A percentile compares a stretch with the other conserved stretches of the same genome.
Conservation (phyloP, 495 filamentous ascomycete genomes). For the Penicillium soppii region DNA sequence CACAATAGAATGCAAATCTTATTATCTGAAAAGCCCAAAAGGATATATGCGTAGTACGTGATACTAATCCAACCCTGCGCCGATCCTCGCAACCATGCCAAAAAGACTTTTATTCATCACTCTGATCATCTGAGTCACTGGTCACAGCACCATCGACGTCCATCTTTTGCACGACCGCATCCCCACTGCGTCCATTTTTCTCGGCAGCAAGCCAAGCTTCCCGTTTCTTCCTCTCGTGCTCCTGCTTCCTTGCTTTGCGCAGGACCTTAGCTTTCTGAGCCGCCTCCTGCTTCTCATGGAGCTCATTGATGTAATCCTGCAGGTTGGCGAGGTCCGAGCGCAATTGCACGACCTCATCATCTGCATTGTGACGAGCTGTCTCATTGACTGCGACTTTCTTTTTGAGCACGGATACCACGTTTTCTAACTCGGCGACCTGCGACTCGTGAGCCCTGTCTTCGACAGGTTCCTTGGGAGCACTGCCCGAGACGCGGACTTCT, state of each 20-base stretch:
- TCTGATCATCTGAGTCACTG: conserved; percentile 41
- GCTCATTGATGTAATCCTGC: conserved; percentile 43
- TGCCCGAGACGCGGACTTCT: conserved; percentile 13
- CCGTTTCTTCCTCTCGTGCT: conserved; percentile 35
- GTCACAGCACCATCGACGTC: conserved; percentile 33
- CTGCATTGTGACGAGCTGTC: conserved; percentile 34
- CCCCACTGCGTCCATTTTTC: conserved; percentile 46
- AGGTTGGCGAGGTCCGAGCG: conserved; percentile 37
- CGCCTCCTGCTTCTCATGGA: conserved; percentile 41
- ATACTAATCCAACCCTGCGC: conserved; percentile 6
- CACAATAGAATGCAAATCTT: background rate
- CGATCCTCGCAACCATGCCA: conserved; percentile 8
- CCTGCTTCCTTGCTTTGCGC: conserved; percentile 43
- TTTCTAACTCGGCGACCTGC: conserved; percentile 36
- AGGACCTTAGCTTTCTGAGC: conserved; percentile 34
- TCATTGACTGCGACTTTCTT: conserved; percentile 41
- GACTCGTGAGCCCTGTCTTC: conserved; percentile 24
- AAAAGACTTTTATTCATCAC: conserved; percentile 28
- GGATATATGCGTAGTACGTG: conserved; percentile 1
- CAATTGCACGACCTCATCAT: conserved; percentile 39
- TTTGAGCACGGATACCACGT: conserved; percentile 37
- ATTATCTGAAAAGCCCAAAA: conserved; percentile 6
- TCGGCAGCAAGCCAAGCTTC: conserved; percentile 49
- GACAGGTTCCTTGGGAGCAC: conserved; percentile 6
- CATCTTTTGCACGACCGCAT: conserved; percentile 37